Evolutionary conservation across 495 filamentous ascomycete genomes (phyloP).

Genomic region (Podospora conica): DNA sequence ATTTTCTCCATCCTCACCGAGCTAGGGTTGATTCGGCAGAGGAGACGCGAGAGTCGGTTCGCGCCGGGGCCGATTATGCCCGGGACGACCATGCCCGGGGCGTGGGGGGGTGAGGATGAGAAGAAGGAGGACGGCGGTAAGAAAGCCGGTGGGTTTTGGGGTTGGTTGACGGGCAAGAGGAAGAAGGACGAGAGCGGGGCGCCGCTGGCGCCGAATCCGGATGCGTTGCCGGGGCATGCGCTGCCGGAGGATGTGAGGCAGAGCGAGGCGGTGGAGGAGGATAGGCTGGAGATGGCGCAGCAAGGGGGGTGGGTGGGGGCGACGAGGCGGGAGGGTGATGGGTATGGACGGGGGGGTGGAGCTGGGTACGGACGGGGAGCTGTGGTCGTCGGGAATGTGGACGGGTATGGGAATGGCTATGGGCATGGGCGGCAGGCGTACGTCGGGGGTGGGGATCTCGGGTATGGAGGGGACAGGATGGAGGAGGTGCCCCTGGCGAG

Average conservation of each 20-base stretch:
- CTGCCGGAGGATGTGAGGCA: slow-evolving; percentile 34
- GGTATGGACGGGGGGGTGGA: not conserved
- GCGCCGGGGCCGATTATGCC: slow-evolving; percentile 67
- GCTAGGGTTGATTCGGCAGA: slow-evolving; percentile 58
- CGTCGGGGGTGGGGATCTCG: not conserved
- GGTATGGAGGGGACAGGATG: not conserved
- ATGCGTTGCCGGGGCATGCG: slow-evolving; percentile 34
- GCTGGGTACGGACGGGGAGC: not conserved
- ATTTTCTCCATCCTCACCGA: slow-evolving; percentile 59
- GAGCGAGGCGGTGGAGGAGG: slow-evolving; percentile 38
- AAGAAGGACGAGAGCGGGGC: not conserved
- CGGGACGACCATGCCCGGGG: slow-evolving; percentile 49
- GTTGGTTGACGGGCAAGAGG: slow-evolving; percentile 26
- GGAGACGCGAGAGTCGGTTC: slow-evolving; percentile 71
- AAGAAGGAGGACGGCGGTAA: not conserved
- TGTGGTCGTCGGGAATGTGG: not conserved
- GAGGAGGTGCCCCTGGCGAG: slow-evolving; percentile 8
- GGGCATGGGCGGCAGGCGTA: not conserved
- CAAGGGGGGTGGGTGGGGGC: not conserved
- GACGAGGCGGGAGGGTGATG: slow-evolving; percentile 25
- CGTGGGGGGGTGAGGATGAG: not conserved
- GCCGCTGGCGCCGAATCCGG: slow-evolving; percentile 16
- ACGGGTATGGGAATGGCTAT: slow-evolving; percentile 1
- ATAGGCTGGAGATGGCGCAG: not conserved
- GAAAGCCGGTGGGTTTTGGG: slow-evolving; percentile 16